These are phyloP conservation scores for Xylaria venustula DNA, from an alignment of 495 filamentous ascomycete species.

Conservation along the genomic window DNA sequence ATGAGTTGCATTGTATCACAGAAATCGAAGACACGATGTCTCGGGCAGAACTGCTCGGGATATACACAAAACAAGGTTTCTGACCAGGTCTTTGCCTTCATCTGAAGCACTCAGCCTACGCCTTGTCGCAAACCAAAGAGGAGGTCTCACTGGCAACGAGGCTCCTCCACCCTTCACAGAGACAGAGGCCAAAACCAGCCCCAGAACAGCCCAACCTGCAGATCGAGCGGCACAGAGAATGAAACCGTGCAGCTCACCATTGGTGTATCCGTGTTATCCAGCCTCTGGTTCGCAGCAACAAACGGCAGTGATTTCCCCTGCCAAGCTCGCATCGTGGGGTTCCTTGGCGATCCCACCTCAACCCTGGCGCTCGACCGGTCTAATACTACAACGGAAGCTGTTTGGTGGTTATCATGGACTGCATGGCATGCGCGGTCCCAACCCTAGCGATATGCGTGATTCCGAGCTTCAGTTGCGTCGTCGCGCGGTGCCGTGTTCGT, in stretches of 20 bases:
- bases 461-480: conserved; percentile 12
- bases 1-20: not conserved
- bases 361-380: not conserved
- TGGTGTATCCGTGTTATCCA: not conserved
- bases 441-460: conserved; percentile 6
- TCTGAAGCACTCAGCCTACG: not conserved
- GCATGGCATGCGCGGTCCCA: not conserved
- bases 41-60: not conserved
- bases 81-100: not conserved
- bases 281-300: not conserved
- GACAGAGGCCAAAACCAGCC: too few relatives aligned
- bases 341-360: conserved; percentile 5
- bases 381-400: conserved; percentile 15
- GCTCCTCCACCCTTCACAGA: not conserved
- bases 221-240: not conserved
- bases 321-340: conserved; percentile 14
- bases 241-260: not conserved
- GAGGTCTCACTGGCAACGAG: not conserved
- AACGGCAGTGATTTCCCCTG: conserved; percentile 5
- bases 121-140: not conserved
- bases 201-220: not conserved
- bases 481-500: not conserved
- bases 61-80: not conserved
- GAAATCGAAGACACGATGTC: not conserved
- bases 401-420: not conserved